Conservation (phyloP, 2,329 filamentous ascomycete species). For the Trichoderma afroharzianum region DNA sequence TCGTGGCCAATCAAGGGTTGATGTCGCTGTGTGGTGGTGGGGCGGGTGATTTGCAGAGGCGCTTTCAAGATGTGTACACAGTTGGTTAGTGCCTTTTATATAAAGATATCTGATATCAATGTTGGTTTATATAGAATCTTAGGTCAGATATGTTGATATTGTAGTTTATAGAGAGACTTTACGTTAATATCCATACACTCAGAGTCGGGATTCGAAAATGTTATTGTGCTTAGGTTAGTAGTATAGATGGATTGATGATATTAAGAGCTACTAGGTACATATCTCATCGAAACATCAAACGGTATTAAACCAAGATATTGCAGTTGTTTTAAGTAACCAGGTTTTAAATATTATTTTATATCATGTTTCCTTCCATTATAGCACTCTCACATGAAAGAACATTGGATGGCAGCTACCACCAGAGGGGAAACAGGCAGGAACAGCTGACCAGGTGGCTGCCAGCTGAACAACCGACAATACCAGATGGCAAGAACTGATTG, state of each 20-base stretch:
- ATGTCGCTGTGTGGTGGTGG: not conserved
- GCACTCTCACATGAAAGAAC: too few species aligned
- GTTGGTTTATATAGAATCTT: not conserved
- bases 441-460: not conserved
- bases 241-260: too few species aligned
- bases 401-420: not conserved
- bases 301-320: not conserved
- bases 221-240: too few species aligned
- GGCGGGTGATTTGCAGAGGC: not conserved
- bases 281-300: not conserved
- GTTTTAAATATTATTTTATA: too few species aligned
- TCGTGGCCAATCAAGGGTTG: not conserved
- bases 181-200: not conserved
- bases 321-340: not conserved
- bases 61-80: not conserved
- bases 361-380: accelerated
- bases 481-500: not conserved
- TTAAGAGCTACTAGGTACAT: too few species aligned
- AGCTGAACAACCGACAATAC: not conserved
- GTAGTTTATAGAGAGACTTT: not conserved
- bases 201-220: not conserved
- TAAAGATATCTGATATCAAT: not conserved
- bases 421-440: not conserved
- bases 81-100: not conserved
- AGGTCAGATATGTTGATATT: not conserved